A percentile compares a stretch with the other conserved stretches of the same genome.
phyloP scores from a whole-genome alignment of 352 stramenopile genomes.

The Pythium oligandrum region DNA sequence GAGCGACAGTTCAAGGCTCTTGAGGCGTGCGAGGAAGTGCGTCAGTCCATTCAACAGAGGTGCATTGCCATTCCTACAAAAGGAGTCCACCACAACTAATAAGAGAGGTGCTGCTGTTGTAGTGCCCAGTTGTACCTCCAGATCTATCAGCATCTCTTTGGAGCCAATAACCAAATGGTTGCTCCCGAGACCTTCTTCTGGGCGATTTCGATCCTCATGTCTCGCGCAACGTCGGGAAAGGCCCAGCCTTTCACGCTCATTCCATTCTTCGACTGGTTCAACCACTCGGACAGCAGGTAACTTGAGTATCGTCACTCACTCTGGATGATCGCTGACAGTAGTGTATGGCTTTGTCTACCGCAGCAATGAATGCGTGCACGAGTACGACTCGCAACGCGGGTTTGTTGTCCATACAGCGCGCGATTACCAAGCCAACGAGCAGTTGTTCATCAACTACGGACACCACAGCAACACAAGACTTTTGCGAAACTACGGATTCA shows the following conservation, averaged over 20 bases:
- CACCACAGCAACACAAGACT: conserved; percentile 57
- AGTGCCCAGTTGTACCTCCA: conserved; percentile 61
- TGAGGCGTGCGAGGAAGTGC: no score
- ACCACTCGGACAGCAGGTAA: conserved; percentile 61
- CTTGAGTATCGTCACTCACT: not conserved
- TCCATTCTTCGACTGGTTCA: conserved; percentile 87
- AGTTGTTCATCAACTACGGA: conserved; percentile 83
- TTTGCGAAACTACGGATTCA: conserved; percentile 82
- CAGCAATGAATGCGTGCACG: conserved; percentile 64
- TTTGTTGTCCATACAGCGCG: conserved; percentile 66
- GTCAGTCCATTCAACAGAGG: no score
- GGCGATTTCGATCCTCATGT: conserved; percentile 79
- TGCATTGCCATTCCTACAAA: no score
- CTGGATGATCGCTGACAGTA: not conserved
- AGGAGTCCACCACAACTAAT: no score
- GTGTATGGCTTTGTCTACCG: not conserved
- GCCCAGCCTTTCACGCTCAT: conserved; percentile 78
- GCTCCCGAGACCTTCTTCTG: conserved; percentile 68
- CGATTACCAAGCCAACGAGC: conserved; percentile 48
- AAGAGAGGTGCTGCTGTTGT: not conserved
- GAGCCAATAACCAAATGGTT: conserved; percentile 41
- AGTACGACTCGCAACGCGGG: conserved; percentile 44
- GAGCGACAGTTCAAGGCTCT: no score
- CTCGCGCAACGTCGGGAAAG: conserved; percentile 65
- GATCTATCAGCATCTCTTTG: conserved; percentile 73